phyloP scores from a whole-genome alignment of 129 eudicot species.

The Saussurea involucrata region DNA sequence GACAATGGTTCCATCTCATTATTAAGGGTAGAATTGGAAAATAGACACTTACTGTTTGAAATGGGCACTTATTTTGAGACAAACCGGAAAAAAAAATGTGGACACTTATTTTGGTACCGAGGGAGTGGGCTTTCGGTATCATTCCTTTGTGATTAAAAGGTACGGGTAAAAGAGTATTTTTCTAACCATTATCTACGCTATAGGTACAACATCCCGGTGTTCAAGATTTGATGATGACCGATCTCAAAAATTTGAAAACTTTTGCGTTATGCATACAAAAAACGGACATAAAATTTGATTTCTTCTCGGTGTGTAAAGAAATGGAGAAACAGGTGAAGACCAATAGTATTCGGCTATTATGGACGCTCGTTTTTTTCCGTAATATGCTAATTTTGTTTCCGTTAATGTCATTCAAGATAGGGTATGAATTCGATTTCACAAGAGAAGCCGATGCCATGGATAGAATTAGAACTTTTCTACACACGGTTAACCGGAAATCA shows the following conservation, averaged over 20 bases:
- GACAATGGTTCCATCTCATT: neutral
- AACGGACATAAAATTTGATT: conserved; percentile 87
- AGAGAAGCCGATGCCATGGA: conserved; percentile 98
- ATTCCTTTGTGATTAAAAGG: neutral
- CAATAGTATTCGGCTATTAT: neutral
- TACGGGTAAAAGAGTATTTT: neutral
- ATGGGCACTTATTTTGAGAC: neutral
- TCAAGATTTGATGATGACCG: conserved; percentile 96
- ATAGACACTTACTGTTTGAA: neutral
- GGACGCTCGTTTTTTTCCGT: neutral
- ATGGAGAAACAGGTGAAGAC: conserved; percentile 90
- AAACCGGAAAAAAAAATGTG: neutral
- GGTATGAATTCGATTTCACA: conserved; percentile 86
- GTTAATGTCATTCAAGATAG: conserved; percentile 59
- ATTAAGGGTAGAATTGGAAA: neutral
- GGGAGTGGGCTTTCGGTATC: neutral
- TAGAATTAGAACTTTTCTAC: conserved; percentile 59
- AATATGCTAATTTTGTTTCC: conserved; percentile 26
- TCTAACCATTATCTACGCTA: conserved; percentile 7
- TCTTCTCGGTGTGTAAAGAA: conserved; percentile 83
- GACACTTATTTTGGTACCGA: neutral
- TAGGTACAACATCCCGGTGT: conserved; percentile 98
- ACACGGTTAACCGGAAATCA: conserved; percentile 51
- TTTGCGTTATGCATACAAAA: conserved; percentile 89
- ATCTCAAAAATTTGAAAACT: conserved; percentile 85